Percentiles rank a stretch among this genome's conserved stretches.
phyloP scores from a whole-genome alignment of 805 yeast species.

The Kuraishia molischiana region DNA sequence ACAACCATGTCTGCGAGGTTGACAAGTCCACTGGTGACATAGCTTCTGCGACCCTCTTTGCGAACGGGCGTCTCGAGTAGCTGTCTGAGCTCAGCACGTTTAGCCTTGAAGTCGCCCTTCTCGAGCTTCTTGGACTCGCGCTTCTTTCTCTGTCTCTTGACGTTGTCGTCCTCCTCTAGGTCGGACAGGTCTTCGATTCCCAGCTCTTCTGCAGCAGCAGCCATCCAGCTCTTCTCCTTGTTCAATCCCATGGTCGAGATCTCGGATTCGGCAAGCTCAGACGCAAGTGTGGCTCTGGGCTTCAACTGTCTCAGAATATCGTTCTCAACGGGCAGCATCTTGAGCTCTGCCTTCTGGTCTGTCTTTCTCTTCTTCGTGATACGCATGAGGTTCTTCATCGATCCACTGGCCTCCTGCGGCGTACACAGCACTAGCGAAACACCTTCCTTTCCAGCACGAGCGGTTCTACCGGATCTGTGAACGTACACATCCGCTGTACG shows the following conservation, averaged over 20 bases:
- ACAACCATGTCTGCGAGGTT: constrained; percentile 73
- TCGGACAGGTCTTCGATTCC: constrained; percentile 69
- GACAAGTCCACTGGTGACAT: constrained; percentile 68
- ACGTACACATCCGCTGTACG: constrained; percentile 90
- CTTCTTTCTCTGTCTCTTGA: constrained; percentile 52
- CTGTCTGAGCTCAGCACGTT: constrained; percentile 42
- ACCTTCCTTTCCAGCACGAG: constrained; percentile 89
- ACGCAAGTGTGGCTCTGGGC: constrained; percentile 59
- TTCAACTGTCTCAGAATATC: constrained; percentile 63
- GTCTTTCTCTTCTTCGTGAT: constrained; percentile 5
- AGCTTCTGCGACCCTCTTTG: constrained; percentile 57
- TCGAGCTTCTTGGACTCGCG: constrained; percentile 42
- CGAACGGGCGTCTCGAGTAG: constrained; percentile 46
- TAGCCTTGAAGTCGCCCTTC: constrained; percentile 34
- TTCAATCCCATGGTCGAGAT: constrained; percentile 40
- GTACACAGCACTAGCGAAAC: constrained; percentile 91
- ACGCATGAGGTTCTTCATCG: constrained; percentile 60
- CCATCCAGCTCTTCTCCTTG: constrained; percentile 74
- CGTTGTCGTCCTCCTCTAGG: constrained; percentile 59
- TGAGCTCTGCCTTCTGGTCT: constrained; percentile 47
- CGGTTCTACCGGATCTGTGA: constrained; percentile 98
- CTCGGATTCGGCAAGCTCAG: constrained; percentile 66
- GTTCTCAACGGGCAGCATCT: constrained; percentile 66
- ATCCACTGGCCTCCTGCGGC: constrained; percentile 89
- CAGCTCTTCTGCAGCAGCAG: constrained; percentile 86